Evolutionary conservation across 768 basidiomycete genomes (phyloP), one percentile per base, ranked within the genome.

Genomic region (Panus rudis): DNA sequence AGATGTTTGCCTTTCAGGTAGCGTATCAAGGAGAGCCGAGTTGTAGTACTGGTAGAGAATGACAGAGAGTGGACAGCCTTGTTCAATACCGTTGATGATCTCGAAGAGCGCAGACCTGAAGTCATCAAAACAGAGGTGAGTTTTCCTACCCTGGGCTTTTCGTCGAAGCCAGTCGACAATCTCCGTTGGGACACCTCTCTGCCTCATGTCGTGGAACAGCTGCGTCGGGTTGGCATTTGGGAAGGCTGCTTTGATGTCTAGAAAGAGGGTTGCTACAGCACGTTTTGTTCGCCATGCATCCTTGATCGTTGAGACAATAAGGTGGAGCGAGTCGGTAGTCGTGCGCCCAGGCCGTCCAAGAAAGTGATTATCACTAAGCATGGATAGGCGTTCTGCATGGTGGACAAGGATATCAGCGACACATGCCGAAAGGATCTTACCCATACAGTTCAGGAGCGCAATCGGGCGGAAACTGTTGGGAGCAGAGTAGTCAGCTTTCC

Each of bases 391-490:
- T 48, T 74, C 65, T 0, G 54, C 42, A 1, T 61, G 13, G 16
- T 45, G 41, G 0, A 49, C 38, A 0, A 69, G 17, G n/a, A 59
- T 47, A 4, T 59, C 53, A 14, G 59, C 49, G 0, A 63, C 35
- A 1, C 47, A 41, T 10, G 52, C 17, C 4, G 52, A 50, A 0
- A 63, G 59, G 1, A 64, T 16, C 31, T 70, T 71, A 0, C 46
- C 57, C 0, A 59, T 40, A 0, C 56, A 63, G 40, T 62, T 51
- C 2, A 67, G 50, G 0, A 71, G 62, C 0, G 57, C 59, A 4
- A 73, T 68, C 0, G 67, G 71, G 0, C 61, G 37, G 30, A 66
- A 67, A 0, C 67, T 59, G 23, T 62, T 64, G 0, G 68, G 42
- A 0, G 52, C 24, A 0, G 53, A 40, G 51, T 75, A 73, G 47